A percentile compares a stretch with the other conserved stretches of the same genome.
Evolutionary conservation across 2,329 filamentous ascomycete species (phyloP).

Genomic region (Curvularia spicifera): DNA sequence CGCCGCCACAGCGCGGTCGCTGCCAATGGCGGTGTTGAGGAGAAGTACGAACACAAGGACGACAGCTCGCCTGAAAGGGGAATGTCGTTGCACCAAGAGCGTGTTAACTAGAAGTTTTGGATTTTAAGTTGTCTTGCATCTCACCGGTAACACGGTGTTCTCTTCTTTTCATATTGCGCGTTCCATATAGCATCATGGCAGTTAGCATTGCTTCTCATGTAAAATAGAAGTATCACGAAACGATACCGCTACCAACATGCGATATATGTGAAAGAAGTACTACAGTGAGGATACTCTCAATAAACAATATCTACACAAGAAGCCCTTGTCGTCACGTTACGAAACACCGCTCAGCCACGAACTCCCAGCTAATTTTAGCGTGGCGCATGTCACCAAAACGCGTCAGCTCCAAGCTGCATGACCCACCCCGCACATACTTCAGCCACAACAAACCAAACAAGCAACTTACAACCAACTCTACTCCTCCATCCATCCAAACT

Average conservation of each 20-base stretch:
- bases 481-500: background rate
- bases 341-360: constrained; percentile 16
- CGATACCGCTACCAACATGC: background rate
- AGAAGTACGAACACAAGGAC: constrained; percentile 31
- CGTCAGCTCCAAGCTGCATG: constrained; percentile 15
- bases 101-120: constrained; percentile 9
- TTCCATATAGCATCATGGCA: background rate
- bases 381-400: constrained; percentile 31
- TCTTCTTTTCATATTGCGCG: background rate
- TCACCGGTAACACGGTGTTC: background rate
- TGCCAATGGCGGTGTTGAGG: constrained; percentile 20
- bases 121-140: background rate
- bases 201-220: background rate
- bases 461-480: background rate
- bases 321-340: background rate
- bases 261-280: background rate
- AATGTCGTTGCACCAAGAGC: constrained; percentile 33
- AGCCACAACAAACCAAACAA: constrained; percentile 11
- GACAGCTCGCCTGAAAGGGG: constrained; percentile 31
- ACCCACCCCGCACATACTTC: constrained; percentile 10
- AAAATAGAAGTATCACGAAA: background rate
- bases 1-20: constrained; percentile 29
- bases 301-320: background rate
- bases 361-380: constrained; percentile 28
- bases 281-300: background rate